Evolutionary conservation across 805 yeast genomes (phyloP), one percentile per base, ranked within the genome.

Genomic region (Novakomyces olei): DNA sequence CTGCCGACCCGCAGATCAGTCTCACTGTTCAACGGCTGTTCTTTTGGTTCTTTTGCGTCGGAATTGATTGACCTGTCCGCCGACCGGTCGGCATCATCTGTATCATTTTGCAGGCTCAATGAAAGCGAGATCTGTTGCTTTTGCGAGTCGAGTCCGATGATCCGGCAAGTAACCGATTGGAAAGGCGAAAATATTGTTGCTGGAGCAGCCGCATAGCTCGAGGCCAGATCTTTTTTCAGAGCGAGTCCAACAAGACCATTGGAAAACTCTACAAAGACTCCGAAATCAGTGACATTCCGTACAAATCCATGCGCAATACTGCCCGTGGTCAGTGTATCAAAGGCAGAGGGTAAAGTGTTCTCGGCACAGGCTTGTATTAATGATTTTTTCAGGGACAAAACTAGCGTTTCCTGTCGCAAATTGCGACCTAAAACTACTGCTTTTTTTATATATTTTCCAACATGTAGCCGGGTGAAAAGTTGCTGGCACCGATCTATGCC

Each of bases 251-350:
- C 77, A 40, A 85, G 65, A 34, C 65, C 67, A 40, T 76, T 74
- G 36, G 72, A 79, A 52, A 85, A 85, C 0, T 73, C 66, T 36
- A 85, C 75, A 48, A 85, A 85, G 8, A 80, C 58, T 41, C 96
- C 96, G 47, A 63, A 63, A 29, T 62, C 63, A n/a, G 91, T 77
- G 14, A 74, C 67, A 14, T 81, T 72, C 41, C 69, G 74, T 26
- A 85, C 68, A 48, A 61, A 83, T 27, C 96, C 98, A 36, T 66
- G 63, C 33, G 78, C 51, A 16, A 55, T 55, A 28, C 56, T 55
- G 6, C 67, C 63, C 9, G 60, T 54, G 25, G 53, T 45, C 30
- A 81, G 58, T 26, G 77, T 91, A 12, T 60, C 58, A 44, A 69
- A 74, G 4, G 53, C 42, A 4, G 58, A 41, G 25, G 94, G 94